Percentiles rank a stretch among this genome's conserved stretches.
These are phyloP conservation scores for Entomortierella chlamydospora DNA, from an alignment of 192 early-diverging fungal species.

Conservation along the genomic window DNA sequence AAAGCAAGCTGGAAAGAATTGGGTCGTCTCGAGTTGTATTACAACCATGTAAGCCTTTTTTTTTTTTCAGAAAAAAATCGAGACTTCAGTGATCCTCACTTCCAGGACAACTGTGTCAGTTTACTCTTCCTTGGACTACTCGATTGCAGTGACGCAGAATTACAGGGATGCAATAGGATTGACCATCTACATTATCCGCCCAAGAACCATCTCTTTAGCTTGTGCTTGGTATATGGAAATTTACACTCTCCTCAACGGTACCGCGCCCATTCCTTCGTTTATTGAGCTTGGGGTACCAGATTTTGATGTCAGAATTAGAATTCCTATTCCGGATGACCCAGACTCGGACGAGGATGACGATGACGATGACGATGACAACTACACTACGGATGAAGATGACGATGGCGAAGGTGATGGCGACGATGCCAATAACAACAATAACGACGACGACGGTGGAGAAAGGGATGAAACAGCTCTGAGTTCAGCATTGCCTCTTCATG, in stretches of 20 bases:
- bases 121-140: conserved; percentile 53
- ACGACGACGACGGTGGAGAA: conserved; percentile 1
- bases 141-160: conserved; percentile 38
- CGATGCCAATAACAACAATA: too few species aligned
- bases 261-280: conserved; percentile 26
- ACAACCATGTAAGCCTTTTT: conserved; percentile 39
- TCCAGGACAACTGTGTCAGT: conserved; percentile 16
- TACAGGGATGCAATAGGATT: conserved; percentile 20
- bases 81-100: conserved; percentile 26
- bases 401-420: conserved; percentile 7
- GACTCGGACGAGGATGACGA: conserved; percentile 28
- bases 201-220: conserved; percentile 30
- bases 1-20: conserved; percentile 14
- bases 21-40: conserved; percentile 49
- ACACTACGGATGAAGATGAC: not conserved
- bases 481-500: not conserved
- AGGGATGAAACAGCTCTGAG: conserved; percentile 5
- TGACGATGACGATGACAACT: not conserved
- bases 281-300: conserved; percentile 54
- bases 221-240: conserved; percentile 55
- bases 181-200: conserved; percentile 42
- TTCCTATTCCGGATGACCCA: conserved; percentile 42
- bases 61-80: conserved; percentile 34
- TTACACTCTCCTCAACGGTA: conserved; percentile 25
- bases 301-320: conserved; percentile 53